Evolutionary conservation across 2,329 filamentous ascomycete species (phyloP).

Genomic region (Apiospora saccharicola): DNA sequence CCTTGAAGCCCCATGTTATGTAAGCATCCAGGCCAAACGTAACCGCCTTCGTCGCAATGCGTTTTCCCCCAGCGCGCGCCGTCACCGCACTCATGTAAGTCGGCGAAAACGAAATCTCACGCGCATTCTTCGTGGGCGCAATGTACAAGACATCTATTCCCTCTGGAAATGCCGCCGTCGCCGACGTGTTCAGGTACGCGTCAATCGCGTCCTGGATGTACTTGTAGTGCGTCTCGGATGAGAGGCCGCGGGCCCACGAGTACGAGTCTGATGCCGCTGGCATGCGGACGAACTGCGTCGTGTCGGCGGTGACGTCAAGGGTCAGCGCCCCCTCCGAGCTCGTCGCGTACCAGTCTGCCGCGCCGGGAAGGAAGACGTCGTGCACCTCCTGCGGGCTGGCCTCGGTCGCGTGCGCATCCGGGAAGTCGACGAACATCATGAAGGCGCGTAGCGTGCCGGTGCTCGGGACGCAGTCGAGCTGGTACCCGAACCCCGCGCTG

Average conservation of each 20-base stretch:
- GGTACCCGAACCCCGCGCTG: slow-evolving; percentile 41
- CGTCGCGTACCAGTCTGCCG: slow-evolving; percentile 38
- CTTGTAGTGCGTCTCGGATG: slow-evolving; percentile 33
- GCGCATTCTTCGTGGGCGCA: slow-evolving; percentile 38
- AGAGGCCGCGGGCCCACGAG: slow-evolving; percentile 37
- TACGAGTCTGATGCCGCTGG: slow-evolving; percentile 35
- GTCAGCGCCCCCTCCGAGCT: slow-evolving; percentile 36
- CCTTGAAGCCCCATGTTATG: slow-evolving; percentile 42
- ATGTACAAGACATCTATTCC: slow-evolving; percentile 40
- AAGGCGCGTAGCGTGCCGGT: slow-evolving; percentile 40
- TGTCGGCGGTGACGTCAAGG: slow-evolving; percentile 35
- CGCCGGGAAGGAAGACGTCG: slow-evolving; percentile 37
- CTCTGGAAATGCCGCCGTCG: slow-evolving; percentile 27
- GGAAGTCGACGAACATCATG: slow-evolving; percentile 49
- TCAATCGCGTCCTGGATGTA: slow-evolving; percentile 43
- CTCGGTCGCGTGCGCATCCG: slow-evolving; percentile 35
- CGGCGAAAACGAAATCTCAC: slow-evolving; percentile 38
- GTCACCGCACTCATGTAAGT: slow-evolving; percentile 37
- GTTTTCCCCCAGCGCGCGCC: slow-evolving; percentile 28
- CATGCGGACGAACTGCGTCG: slow-evolving; percentile 39
- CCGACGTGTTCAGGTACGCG: slow-evolving; percentile 30
- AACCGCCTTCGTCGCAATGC: slow-evolving; percentile 29
- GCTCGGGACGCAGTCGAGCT: slow-evolving; percentile 41
- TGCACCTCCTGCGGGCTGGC: slow-evolving; percentile 36
- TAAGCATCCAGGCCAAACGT: slow-evolving; percentile 45